A percentile compares a stretch with the other conserved stretches of the same genome.
These are phyloP conservation scores for Globisporangium sylvaticum DNA, from an alignment of 352 stramenopile species.

Conservation along the genomic window DNA sequence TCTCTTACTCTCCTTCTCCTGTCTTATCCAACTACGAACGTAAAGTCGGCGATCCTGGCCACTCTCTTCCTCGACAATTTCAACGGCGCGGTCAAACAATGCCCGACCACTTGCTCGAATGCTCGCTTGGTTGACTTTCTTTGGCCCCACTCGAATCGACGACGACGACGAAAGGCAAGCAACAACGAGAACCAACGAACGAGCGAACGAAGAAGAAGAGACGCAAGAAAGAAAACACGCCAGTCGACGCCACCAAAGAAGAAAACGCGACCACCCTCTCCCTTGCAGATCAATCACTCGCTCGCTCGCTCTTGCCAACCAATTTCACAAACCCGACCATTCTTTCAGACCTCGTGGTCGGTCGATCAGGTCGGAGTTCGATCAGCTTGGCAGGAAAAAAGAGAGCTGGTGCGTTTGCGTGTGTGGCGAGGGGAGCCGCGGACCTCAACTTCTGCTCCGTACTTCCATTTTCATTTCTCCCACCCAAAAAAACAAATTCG, in stretches of 20 bases:
- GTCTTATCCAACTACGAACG: background rate
- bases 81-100: background rate
- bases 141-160: background rate
- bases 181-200: background rate
- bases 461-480: conserved; percentile 10
- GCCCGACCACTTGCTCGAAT: background rate
- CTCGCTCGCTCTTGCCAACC: background rate
- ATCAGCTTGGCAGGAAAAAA: background rate
- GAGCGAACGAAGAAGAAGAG: background rate
- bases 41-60: background rate
- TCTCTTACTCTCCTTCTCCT: background rate
- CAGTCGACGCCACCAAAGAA: conserved; percentile 4
- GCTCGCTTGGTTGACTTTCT: background rate
- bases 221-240: background rate
- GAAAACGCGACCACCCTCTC: background rate
- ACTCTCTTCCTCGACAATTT: background rate
- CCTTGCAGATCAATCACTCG: background rate
- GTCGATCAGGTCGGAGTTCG: background rate
- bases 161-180: background rate
- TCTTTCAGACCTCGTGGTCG: background rate
- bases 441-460: conserved; percentile 3
- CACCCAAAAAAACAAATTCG: conserved; percentile 10
- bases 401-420: background rate
- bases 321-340: background rate
- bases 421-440: background rate